A percentile compares a stretch with the other conserved stretches of the same genome.
phyloP scores from a whole-genome alignment of 345 rosid species.

The Heritiera littoralis region DNA sequence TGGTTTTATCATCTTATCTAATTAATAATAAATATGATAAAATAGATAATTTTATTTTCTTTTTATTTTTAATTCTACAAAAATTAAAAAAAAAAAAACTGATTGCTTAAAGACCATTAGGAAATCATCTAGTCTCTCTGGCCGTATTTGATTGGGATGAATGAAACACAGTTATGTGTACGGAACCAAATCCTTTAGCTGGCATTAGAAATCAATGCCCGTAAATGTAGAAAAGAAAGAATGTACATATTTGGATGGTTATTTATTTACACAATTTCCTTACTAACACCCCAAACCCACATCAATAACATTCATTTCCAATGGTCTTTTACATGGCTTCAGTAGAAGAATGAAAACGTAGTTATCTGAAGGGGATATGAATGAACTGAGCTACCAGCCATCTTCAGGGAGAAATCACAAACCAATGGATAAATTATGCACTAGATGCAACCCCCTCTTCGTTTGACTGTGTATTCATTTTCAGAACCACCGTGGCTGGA shows the following conservation, averaged over 20 bases:
- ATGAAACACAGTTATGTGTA: no score
- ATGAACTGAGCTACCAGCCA: not conserved
- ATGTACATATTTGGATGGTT: slow-evolving; percentile 14
- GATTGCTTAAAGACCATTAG: no score
- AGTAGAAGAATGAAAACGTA: not conserved
- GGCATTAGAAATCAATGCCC: not conserved
- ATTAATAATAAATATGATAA: no score
- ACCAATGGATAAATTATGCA: not conserved
- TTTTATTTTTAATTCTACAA: no score
- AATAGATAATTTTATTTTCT: no score
- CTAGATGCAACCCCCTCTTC: slow-evolving; percentile 16
- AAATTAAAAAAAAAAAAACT: no score
- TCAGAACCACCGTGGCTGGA: slow-evolving; percentile 31
- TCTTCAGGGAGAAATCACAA: not conserved
- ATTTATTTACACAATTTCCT: slow-evolving; percentile 9
- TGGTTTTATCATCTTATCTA: no score
- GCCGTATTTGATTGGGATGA: no score
- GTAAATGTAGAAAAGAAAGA: not conserved
- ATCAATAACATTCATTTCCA: not conserved
- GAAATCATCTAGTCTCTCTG: no score
- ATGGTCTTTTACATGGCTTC: slow-evolving; percentile 8
- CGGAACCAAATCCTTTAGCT: not conserved
- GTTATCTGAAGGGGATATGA: not conserved
- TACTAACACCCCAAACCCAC: not conserved
- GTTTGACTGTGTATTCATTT: slow-evolving; percentile 28